phyloP scores from a whole-genome alignment of 1,139 yeast genomes.

The Saccharomyces hybrid region DNA sequence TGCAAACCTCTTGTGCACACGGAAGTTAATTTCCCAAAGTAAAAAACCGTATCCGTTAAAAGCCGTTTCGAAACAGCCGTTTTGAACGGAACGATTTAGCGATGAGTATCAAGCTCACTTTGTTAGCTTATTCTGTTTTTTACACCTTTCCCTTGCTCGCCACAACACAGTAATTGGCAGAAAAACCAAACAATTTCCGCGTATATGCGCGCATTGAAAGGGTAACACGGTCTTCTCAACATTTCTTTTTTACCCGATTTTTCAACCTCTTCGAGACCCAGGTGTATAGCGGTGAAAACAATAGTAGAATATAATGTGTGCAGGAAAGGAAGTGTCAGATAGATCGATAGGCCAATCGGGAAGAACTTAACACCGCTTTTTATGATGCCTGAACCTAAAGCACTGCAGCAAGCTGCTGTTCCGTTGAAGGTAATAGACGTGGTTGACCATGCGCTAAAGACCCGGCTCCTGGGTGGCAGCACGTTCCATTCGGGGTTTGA shows the following conservation, averaged over 20 bases:
- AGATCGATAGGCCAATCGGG: background rate
- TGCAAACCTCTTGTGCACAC: no score
- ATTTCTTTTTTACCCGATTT: background rate
- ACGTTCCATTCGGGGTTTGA: conserved; percentile 18
- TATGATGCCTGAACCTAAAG: background rate
- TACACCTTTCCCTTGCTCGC: no score
- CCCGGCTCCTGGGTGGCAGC: conserved; percentile 24
- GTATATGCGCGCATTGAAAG: background rate
- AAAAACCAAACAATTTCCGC: background rate
- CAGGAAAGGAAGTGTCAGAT: background rate
- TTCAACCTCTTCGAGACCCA: background rate
- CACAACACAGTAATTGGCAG: background rate
- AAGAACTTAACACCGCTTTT: background rate
- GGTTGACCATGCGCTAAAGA: conserved; percentile 16
- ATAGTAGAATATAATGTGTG: background rate
- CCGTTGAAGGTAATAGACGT: conserved; percentile 5
- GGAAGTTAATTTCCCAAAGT: no score
- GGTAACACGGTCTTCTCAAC: background rate
- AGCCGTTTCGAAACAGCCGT: no score
- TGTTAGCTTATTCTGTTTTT: no score
- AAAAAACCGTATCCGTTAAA: no score
- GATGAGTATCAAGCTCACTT: no score
- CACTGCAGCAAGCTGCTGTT: background rate
- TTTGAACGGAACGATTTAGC: no score
- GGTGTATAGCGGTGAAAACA: background rate